phyloP scores from a whole-genome alignment of 441 rosid species.

The Dalechampia spathulata region DNA sequence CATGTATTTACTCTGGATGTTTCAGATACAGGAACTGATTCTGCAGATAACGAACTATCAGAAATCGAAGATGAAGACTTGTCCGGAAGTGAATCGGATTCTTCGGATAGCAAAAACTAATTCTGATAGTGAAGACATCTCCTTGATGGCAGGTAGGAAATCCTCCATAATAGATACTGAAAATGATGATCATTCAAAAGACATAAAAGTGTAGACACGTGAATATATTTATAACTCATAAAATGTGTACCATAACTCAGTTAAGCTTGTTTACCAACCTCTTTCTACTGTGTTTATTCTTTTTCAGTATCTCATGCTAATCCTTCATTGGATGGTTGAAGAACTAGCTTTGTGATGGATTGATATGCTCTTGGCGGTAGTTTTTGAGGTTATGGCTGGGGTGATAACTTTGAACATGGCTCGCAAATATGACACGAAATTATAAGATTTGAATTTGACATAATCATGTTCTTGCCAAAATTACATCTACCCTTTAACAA shows the following conservation, averaged over 20 bases:
- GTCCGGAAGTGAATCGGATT: constrained; percentile 30
- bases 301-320: too few species aligned
- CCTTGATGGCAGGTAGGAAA: neutral
- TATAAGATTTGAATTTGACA: too few species aligned
- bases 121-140: constrained; percentile 13
- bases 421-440: too few species aligned
- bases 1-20: constrained; percentile 18
- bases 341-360: too few species aligned
- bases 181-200: neutral
- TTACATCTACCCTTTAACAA: too few species aligned
- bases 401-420: too few species aligned
- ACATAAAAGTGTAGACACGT: neutral
- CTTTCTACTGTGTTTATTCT: too few species aligned
- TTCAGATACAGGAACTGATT: constrained; percentile 30
- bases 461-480: too few species aligned
- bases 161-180: neutral
- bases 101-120: constrained; percentile 14
- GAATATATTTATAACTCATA: neutral
- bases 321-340: too few species aligned
- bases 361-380: too few species aligned
- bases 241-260: neutral
- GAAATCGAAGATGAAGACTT: constrained; percentile 29
- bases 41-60: constrained; percentile 20
- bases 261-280: neutral
- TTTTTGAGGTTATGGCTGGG: too few species aligned